Percentiles rank a stretch among this genome's conserved stretches.
These are phyloP conservation scores for Athelia sp. DNA, from an alignment of 1,284 basidiomycete species.

Conservation along the genomic window DNA sequence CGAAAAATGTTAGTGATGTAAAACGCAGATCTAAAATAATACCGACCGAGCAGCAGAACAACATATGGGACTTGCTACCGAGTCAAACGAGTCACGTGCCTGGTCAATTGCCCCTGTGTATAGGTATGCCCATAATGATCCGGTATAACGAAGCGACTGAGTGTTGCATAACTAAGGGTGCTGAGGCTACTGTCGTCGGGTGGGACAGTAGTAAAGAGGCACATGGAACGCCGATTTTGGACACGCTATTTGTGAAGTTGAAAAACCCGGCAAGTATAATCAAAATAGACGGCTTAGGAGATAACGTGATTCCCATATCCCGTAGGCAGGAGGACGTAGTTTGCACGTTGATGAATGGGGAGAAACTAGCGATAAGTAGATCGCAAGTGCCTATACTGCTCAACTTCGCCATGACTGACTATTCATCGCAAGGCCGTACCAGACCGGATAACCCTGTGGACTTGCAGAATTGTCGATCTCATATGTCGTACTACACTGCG, in stretches of 20 bases:
- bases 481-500: slow-evolving; percentile 30
- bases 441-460: slow-evolving; percentile 27
- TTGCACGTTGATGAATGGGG: slow-evolving; percentile 22
- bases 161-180: too few relatives aligned
- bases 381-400: slow-evolving; percentile 29
- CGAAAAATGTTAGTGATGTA: too few relatives aligned
- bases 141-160: too few relatives aligned
- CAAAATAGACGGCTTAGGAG: slow-evolving; percentile 24
- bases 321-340: too few relatives aligned
- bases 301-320: slow-evolving; percentile 37
- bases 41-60: slow-evolving; percentile 12
- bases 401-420: slow-evolving; percentile 40
- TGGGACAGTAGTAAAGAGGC: slow-evolving; percentile 20
- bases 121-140: slow-evolving; percentile 35
- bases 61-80: slow-evolving; percentile 23
- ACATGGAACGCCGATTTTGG: slow-evolving; percentile 8
- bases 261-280: slow-evolving; percentile 21
- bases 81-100: slow-evolving; percentile 16
- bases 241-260: slow-evolving; percentile 23
- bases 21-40: neutral
- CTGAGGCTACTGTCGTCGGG: slow-evolving; percentile 25
- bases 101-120: slow-evolving; percentile 27
- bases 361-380: slow-evolving; percentile 15
- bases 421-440: slow-evolving; percentile 33
- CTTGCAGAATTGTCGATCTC: slow-evolving; percentile 20